Percentiles rank a stretch among this genome's conserved stretches.
Evolutionary conservation across 306 rosid genomes (phyloP).

Genomic region (Carpinus viminea): DNA sequence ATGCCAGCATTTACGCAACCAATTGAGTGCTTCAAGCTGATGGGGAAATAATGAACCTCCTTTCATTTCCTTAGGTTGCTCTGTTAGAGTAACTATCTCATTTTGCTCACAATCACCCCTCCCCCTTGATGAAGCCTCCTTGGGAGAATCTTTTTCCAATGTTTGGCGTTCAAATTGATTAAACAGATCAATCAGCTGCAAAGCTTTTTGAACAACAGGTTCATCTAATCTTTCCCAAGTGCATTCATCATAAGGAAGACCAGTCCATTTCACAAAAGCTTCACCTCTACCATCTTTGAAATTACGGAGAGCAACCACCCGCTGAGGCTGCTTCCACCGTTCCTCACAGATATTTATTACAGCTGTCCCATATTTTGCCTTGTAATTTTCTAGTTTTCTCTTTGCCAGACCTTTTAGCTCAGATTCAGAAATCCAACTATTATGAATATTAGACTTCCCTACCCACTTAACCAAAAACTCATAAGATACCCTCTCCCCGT

Average conservation of each 20-base stretch:
- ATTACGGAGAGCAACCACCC: slow-evolving; percentile 72
- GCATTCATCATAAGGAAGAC: slow-evolving; percentile 90
- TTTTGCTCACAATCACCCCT: slow-evolving; percentile 48
- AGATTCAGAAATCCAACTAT: slow-evolving; percentile 92
- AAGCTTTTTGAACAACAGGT: slow-evolving; percentile 59
- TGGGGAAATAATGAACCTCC: slow-evolving; percentile 98
- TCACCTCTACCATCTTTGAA: slow-evolving; percentile 58
- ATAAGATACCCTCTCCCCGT: slow-evolving; percentile 44
- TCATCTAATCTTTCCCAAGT: slow-evolving; percentile 97
- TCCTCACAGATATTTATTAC: slow-evolving; percentile 91
- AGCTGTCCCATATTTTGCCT: slow-evolving; percentile 85
- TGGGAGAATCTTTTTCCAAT: slow-evolving; percentile 61
- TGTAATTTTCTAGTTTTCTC: slow-evolving; percentile 97
- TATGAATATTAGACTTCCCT: slow-evolving; percentile 92
- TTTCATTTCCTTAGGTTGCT: slow-evolving; percentile 91
- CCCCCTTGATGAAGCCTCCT: slow-evolving; percentile 50
- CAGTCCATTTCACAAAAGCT: slow-evolving; percentile 88
- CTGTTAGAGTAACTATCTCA: slow-evolving; percentile 70
- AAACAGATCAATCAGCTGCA: slow-evolving; percentile 62
- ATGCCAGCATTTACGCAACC: slow-evolving; percentile 97
- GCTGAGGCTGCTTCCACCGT: slow-evolving; percentile 89
- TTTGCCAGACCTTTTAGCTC: slow-evolving; percentile 85
- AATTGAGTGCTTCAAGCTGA: slow-evolving; percentile 98
- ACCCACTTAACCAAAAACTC: slow-evolving; percentile 94
- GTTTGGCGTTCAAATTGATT: slow-evolving; percentile 64